Evolutionary conservation across 2,329 filamentous ascomycete species (phyloP).

Genomic region (Coniochaeta hoffmannii): DNA sequence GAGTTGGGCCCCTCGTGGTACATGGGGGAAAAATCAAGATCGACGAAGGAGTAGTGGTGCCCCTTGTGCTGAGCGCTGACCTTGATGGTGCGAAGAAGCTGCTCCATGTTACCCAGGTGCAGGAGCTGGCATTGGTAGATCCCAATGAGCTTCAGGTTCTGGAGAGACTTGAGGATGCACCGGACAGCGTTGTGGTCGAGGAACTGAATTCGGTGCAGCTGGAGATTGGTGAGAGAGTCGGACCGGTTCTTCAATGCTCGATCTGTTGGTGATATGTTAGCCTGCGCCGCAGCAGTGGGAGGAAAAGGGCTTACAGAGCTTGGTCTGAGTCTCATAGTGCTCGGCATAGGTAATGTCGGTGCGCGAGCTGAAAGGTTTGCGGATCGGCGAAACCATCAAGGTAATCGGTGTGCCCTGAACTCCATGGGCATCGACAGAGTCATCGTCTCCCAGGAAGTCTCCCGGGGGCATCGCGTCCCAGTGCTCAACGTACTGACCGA

Average conservation of each 20-base stretch:
- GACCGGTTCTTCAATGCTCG: neutral
- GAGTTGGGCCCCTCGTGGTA: slow-evolving; percentile 7
- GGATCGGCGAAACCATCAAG: neutral
- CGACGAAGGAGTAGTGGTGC: neutral
- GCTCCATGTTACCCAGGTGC: neutral
- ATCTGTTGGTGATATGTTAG: neutral
- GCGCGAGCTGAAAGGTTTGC: neutral
- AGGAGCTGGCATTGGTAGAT: slow-evolving; percentile 7
- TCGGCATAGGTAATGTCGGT: neutral
- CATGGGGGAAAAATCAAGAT: slow-evolving; percentile 9
- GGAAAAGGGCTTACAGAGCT: neutral
- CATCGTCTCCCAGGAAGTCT: neutral
- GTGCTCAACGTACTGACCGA: neutral
- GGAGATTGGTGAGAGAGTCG: neutral
- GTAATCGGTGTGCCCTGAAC: neutral
- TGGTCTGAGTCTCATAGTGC: neutral
- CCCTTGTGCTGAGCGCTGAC: neutral
- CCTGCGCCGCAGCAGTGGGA: neutral
- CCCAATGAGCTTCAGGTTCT: neutral
- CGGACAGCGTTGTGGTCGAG: neutral
- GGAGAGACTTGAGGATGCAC: neutral
- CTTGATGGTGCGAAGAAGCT: slow-evolving; percentile 2
- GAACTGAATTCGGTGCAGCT: slow-evolving; percentile 6
- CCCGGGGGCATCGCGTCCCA: neutral
- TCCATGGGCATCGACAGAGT: neutral